Evolutionary conservation across 2,329 filamentous ascomycete genomes (phyloP).

Genomic region (Dothiorella sarmentorum): DNA sequence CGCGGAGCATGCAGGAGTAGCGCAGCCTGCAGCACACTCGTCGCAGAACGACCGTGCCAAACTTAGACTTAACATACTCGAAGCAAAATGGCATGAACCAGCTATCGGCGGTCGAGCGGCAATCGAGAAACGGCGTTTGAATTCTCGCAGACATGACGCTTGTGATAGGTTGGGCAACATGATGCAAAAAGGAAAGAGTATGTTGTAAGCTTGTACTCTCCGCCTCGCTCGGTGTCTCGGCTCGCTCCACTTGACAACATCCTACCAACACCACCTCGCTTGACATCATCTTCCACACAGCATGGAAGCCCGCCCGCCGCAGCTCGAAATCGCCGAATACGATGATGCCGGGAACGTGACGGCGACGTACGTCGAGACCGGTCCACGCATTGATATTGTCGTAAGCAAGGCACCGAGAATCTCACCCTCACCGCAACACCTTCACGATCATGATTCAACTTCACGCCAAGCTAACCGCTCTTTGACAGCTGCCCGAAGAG

Average conservation of each 20-base stretch:
- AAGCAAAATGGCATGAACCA: neutral
- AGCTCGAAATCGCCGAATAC: constrained; percentile 34
- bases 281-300: neutral
- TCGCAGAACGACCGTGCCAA: neutral
- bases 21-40: neutral
- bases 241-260: constrained; percentile 8
- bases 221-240: neutral
- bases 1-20: neutral
- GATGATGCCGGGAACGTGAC: constrained; percentile 51
- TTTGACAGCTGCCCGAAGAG: constrained; percentile 20
- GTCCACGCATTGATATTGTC: constrained; percentile 46
- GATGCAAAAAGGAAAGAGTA: neutral
- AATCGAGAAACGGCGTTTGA: neutral
- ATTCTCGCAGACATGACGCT: neutral
- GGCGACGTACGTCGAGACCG: constrained; percentile 49
- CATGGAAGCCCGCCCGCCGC: neutral
- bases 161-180: neutral
- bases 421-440: constrained; percentile 5
- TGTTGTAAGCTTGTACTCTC: neutral
- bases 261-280: constrained; percentile 5
- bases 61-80: neutral
- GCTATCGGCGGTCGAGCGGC: neutral
- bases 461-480: constrained; percentile 21
- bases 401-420: constrained; percentile 29
- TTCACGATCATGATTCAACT: neutral